These are phyloP conservation scores for Simplicillium sp. DNA, from an alignment of 2,329 filamentous ascomycete genomes.

Conservation along the genomic window DNA sequence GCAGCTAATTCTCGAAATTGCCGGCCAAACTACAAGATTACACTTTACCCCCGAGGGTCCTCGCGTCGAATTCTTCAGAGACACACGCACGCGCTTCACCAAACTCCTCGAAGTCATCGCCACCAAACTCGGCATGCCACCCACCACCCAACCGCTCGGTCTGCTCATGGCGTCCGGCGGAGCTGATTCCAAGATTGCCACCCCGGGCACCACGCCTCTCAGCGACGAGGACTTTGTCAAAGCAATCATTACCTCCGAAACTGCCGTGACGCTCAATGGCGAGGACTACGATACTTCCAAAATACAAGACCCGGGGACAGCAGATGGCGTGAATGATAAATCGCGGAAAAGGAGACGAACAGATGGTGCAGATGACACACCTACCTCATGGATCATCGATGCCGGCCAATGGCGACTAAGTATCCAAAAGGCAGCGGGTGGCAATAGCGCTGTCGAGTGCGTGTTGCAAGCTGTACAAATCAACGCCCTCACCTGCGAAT, in stretches of 20 bases:
- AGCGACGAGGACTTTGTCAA: conserved; percentile 58
- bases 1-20: conserved; percentile 75
- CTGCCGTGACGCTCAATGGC: conserved; percentile 51
- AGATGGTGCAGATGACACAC: conserved; percentile 22
- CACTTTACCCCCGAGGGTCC: conserved; percentile 28
- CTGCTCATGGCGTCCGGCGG: conserved; percentile 59
- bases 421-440: conserved; percentile 43
- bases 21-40: conserved; percentile 53
- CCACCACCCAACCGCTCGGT: conserved; percentile 49
- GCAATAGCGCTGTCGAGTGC: conserved; percentile 54
- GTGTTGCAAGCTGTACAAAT: conserved; percentile 68
- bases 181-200: conserved; percentile 49
- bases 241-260: conserved; percentile 50
- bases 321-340: conserved; percentile 16
- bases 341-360: conserved; percentile 35
- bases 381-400: conserved; percentile 48
- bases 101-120: conserved; percentile 74
- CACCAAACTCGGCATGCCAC: conserved; percentile 64
- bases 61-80: conserved; percentile 65
- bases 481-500: conserved; percentile 59
- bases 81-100: conserved; percentile 59
- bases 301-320: conserved; percentile 17
- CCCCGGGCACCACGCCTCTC: conserved; percentile 59
- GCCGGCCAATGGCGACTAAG: conserved; percentile 65
- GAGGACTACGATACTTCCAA: conserved; percentile 28